Base-by-base conservation (phyloP, 2,329 filamentous ascomycete genomes). In the Nakataea oryzae region DNA sequence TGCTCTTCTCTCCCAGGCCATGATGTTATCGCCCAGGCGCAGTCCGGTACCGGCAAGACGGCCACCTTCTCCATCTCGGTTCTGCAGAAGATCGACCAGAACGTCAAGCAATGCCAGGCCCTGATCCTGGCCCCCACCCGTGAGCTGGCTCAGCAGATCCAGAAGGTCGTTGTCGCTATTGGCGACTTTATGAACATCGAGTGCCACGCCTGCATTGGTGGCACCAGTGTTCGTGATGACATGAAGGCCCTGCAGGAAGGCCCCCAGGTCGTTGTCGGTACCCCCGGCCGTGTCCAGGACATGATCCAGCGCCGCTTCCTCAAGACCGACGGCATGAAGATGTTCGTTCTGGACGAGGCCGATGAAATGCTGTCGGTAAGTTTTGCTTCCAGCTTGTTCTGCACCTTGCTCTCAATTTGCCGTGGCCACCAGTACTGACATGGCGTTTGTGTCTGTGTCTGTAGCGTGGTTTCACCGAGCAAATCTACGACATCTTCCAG, bases 181-280 rank as follows among this genome's bases (percentile, higher is more conserved):
- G 95, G 95, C 67, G 95, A 99, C 77, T 99, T 97, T 81, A 97
- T 99, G 95, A 97, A 97, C 73, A 91, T 99, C 3, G 93, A 99
- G 77, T 99, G 95, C 78, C 95, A 99, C 71, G 93, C 95, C 64
- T 99, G 95, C 77, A 97, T 99, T 71, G 95, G 95, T 68, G 95
- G 95, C 64, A 99, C 95, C 68, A 97, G 96, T 72, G 93, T 99
- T 50, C 92, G 95, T 69, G 95, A 97, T 74, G 95, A 99, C 73
- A 99, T 99, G 69, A 88, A 91, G 74, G 96, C 96, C 79, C 90
- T 99, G 65, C 92, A 97, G 74, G 95, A 97, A 70, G 95, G 95
- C 66, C 95, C 96, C 75, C 95, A 99, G 73, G 93, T 99, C 65
- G 95, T 99, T 47, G 96, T 93, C 14, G 95, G 95, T 64, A 99